Base-by-base conservation (phyloP, 345 rosid genomes). In the Euphorbia peplus region DNA sequence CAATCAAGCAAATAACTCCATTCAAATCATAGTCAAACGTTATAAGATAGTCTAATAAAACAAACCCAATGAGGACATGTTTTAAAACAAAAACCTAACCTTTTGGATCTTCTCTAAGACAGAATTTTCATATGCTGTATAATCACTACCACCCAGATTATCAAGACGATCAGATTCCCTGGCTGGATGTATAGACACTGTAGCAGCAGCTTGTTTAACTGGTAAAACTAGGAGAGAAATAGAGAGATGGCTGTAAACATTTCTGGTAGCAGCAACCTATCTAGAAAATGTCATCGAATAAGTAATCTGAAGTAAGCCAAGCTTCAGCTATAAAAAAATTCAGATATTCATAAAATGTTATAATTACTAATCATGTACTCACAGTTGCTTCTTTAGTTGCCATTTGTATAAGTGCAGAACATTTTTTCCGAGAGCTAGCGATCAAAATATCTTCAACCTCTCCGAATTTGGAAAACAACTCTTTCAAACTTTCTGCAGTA, bases 361-460 rank as follows among this genome's bases (percentile, higher is more conserved):
- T n/a, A n/a, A n/a, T n/a, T n/a, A n/a, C n/a, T n/a, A n/a, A n/a
- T n/a, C n/a, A n/a, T n/a, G 44, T 44, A 80, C 98, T 79, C 64
- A 90, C 98, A 21, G 81, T 91, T 68, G 91, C 92, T 59, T 88
- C 92, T 53, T 82, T 88, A 24, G 84, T 82, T 69, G 86, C 75
- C 96, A 93, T 91, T 28, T 89, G 95, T 63, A 93, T 78, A 64
- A 93, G 82, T 1, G 96, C 98, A 35, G 95, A 89, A 19, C 90
- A 77, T 70, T 79, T 91, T 76, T 83, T 90, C 86, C 88, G 88
- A 56, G 85, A 76, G 75, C 86, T 89, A 71, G 77, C 83, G 2
- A 87, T 84, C 22, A 91, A 90, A 11, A 91, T 83, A 67, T 91
- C 98, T 73, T 91, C 97, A 52, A 93, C 93, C 26, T 66, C 75